Percentiles rank a stretch among this genome's conserved stretches.
These are phyloP conservation scores for Pogostemon cablin DNA, from an alignment of 257 asterid species.

Conservation along the genomic window DNA sequence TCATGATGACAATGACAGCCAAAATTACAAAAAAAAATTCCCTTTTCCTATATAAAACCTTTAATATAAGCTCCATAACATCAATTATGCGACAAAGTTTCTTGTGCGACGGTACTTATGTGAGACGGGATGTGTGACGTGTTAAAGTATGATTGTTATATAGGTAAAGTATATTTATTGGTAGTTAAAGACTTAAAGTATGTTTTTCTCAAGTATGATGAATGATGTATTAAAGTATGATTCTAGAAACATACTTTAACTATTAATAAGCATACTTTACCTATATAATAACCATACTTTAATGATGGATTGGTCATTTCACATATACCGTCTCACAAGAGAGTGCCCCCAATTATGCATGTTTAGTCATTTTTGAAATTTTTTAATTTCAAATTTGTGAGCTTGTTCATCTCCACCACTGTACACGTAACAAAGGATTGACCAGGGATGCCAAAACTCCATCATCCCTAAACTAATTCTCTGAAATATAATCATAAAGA, in stretches of 20 bases:
- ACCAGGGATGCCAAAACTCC: not conserved
- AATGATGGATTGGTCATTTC: no score
- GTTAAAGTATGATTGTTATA: no score
- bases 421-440: not conserved
- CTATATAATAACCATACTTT: no score
- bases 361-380: not conserved
- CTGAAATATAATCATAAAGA: not conserved
- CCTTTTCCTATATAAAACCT: not conserved
- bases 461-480: not conserved
- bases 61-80: not conserved
- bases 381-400: not conserved
- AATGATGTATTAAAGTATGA: no score
- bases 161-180: no score
- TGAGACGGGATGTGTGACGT: no score
- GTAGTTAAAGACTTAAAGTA: no score
- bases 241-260: no score
- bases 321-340: no score
- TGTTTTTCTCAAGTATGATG: no score
- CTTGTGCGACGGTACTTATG: no score
- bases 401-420: conserved; percentile 6
- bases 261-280: no score
- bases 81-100: not conserved
- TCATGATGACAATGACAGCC: not conserved
- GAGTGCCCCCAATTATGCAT: not conserved
- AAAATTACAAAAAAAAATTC: not conserved